Conservation (phyloP, 805 yeast species). For the Cyberlindnera subsufficiens region DNA sequence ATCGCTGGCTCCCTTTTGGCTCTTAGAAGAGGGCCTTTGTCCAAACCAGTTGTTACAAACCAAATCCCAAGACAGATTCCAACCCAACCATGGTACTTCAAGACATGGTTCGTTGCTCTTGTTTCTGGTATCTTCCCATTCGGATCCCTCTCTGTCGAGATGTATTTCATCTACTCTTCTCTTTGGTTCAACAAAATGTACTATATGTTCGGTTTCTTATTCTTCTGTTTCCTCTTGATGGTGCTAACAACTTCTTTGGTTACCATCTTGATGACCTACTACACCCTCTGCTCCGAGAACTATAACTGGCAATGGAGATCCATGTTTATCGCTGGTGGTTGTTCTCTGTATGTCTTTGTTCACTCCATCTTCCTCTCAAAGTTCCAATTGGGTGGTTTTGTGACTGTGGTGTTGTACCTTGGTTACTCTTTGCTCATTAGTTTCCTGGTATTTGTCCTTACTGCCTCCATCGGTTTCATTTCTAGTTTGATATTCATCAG, state of each 20-base stretch:
- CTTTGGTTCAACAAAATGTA: slow-evolving; percentile 90
- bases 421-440: slow-evolving; percentile 80
- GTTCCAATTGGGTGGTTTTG: slow-evolving; percentile 64
- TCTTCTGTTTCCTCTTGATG: slow-evolving; percentile 83
- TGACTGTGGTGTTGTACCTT: slow-evolving; percentile 71
- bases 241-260: slow-evolving; percentile 74
- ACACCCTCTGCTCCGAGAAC: slow-evolving; percentile 82
- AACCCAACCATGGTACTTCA: slow-evolving; percentile 77
- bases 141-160: slow-evolving; percentile 90
- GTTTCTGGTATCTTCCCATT: slow-evolving; percentile 91
- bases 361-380: slow-evolving; percentile 75
- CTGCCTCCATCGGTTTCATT: slow-evolving; percentile 85
- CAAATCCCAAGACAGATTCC: slow-evolving; percentile 98
- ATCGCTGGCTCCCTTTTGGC: slow-evolving; percentile 78
- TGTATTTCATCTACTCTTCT: slow-evolving; percentile 86
- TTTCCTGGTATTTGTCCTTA: slow-evolving; percentile 64
- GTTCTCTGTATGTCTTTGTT: slow-evolving; percentile 75
- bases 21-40: slow-evolving; percentile 48
- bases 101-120: slow-evolving; percentile 57
- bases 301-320: slow-evolving; percentile 98
- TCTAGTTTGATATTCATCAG: slow-evolving; percentile 70
- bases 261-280: slow-evolving; percentile 74
- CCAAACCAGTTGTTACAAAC: slow-evolving; percentile 83
- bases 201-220: slow-evolving; percentile 96
- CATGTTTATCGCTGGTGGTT: slow-evolving; percentile 80